Base-by-base conservation (phyloP, 1,284 basidiomycete species). In the Fomitopsis palustris region DNA sequence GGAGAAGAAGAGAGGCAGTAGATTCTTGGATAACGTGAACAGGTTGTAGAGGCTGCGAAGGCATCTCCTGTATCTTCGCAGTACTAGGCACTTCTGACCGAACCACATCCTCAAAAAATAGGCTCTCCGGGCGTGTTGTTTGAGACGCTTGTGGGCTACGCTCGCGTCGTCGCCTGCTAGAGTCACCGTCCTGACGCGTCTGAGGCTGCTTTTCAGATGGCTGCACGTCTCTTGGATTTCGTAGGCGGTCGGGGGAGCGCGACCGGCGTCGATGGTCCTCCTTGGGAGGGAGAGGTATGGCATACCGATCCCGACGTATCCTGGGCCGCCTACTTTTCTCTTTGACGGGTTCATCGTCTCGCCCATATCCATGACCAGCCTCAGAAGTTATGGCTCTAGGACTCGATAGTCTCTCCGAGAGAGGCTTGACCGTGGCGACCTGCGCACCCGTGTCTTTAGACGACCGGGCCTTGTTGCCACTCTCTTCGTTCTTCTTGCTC, bases 51-150 rank as follows among this genome's bases (percentile, higher is more conserved):
- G 51, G 51, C 25, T 52, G 43, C 39, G 33, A 42, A 25, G 51
- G 51, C 25, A 49, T 35, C 25, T 41, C 31, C 7, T 38, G 23
- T 6, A 84, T 67, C 61, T 73, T 73, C 16, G 58, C 47, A 4
- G 53, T 52, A 23, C 64, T 64, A 16, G 70, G 61, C 17, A 78
- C 56, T 1, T 69, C 63, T 14, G 70, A 69, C 1, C 84, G 81
- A 3, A 67, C 67, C 21, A 74, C 67, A 66, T 90, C 88, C 54
- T 87, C 65, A 67, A 80, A 82, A 69, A 86, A 90, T 6, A 83
- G 58, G 2, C 43, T 29, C 1, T 29, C 37, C 2, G 19, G n/a
- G 35, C 49, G 58, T 25, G 53, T 49, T 17, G 38, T n/a, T 14
- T 16, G 31, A 2, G 35, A n/a, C 3, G 49, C 31, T 10, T 35